phyloP scores from a whole-genome alignment of 306 rosid genomes.

The Lathyrus aphaca region DNA sequence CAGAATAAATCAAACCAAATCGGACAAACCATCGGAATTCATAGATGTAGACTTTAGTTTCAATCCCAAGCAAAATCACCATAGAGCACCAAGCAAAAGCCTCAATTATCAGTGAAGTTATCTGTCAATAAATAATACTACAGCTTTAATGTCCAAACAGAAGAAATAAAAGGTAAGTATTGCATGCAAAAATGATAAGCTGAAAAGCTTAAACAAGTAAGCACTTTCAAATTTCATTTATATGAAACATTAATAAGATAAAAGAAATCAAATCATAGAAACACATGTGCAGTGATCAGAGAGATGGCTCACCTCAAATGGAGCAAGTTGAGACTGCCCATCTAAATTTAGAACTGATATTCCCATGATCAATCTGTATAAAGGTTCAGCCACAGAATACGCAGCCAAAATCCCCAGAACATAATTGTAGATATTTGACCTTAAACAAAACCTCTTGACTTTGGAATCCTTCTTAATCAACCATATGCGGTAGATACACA shows the following conservation, averaged over 20 bases:
- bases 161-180: slow-evolving; percentile 30
- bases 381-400: slow-evolving; percentile 74
- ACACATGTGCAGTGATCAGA: slow-evolving; percentile 27
- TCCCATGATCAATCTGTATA: slow-evolving; percentile 85
- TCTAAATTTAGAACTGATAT: slow-evolving; percentile 78
- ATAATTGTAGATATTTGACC: slow-evolving; percentile 81
- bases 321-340: slow-evolving; percentile 78
- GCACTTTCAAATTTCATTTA: slow-evolving; percentile 22
- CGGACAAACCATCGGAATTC: slow-evolving; percentile 90
- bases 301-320: slow-evolving; percentile 76
- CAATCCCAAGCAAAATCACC: slow-evolving; percentile 75
- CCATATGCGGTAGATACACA: slow-evolving; percentile 83
- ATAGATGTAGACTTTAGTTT: slow-evolving; percentile 74
- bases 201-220: not conserved
- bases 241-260: slow-evolving; percentile 22
- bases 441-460: slow-evolving; percentile 67
- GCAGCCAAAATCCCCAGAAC: slow-evolving; percentile 69
- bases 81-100: slow-evolving; percentile 79
- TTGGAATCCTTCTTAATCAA: slow-evolving; percentile 66
- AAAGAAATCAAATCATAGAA: slow-evolving; percentile 4
- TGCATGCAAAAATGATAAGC: slow-evolving; percentile 11
- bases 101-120: slow-evolving; percentile 59
- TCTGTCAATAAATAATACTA: slow-evolving; percentile 55
- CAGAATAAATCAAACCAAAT: slow-evolving; percentile 72
- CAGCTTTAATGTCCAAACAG: slow-evolving; percentile 37